Evolutionary conservation across 2,329 filamentous ascomycete species (phyloP).

Genomic region (Pseudocercospora pini-densiflorae): DNA sequence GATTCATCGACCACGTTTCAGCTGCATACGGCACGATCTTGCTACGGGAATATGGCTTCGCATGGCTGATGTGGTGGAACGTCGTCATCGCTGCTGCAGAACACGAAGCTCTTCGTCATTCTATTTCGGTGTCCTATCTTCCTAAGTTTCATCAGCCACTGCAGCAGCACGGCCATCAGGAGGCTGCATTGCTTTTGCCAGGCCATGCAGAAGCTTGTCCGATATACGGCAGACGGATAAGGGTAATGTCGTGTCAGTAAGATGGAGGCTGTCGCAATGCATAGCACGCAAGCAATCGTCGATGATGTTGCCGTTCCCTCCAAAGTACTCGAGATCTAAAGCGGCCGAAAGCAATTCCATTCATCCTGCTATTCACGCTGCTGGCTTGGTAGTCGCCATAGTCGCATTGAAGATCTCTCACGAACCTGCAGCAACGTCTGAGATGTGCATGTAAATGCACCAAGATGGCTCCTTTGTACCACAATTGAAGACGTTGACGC

Average conservation of each 20-base stretch:
- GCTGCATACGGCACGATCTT: neutral
- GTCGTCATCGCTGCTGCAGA: no score
- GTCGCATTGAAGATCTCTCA: neutral
- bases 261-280: neutral
- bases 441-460: neutral
- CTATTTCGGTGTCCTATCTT: no score
- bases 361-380: neutral
- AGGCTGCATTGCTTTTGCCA: neutral
- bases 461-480: neutral
- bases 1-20: neutral
- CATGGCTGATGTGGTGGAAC: neutral
- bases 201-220: neutral
- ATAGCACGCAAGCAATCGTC: neutral
- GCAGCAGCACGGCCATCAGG: neutral
- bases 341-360: neutral
- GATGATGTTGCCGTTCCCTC: neutral
- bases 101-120: no score
- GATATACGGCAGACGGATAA: neutral
- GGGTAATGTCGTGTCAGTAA: neutral
- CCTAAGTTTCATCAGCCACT: no score
- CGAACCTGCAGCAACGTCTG: neutral
- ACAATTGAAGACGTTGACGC: slow-evolving; percentile 19
- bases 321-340: neutral
- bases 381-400: neutral
- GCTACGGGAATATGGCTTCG: neutral